phyloP scores from a whole-genome alignment of 805 yeast genomes.

The Schizosaccharomyces osmophilus region DNA sequence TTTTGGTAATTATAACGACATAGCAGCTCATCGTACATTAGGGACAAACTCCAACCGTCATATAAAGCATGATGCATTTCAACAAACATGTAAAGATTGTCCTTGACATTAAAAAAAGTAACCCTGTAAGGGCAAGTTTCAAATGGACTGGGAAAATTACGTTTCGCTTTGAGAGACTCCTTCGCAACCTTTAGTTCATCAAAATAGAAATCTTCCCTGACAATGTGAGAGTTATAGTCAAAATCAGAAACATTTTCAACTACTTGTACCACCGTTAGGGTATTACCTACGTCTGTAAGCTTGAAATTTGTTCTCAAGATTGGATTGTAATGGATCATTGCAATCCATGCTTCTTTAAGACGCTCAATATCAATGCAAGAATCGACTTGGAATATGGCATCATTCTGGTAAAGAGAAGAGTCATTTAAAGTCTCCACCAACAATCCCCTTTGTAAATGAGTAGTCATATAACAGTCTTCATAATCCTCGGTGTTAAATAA shows the following conservation, averaged over 20 bases:
- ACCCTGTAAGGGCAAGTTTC: neutral
- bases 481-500: neutral
- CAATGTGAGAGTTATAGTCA: no score
- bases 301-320: neutral
- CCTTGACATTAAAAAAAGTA: conserved; percentile 1
- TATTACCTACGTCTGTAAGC: neutral
- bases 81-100: conserved; percentile 2
- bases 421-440: neutral
- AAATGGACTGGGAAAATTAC: conserved; percentile 1
- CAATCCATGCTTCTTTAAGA: neutral
- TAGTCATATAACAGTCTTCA: neutral
- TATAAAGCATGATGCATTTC: conserved; percentile 11
- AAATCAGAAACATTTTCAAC: neutral
- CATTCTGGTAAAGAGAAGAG: neutral
- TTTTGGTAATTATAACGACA: neutral
- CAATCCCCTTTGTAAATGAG: neutral
- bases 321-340: neutral
- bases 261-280: neutral
- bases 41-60: conserved; percentile 10
- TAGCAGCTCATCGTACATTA: neutral
- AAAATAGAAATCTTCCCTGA: no score
- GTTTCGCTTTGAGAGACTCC: no score
- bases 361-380: neutral
- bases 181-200: no score
- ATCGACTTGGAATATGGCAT: neutral